phyloP scores from a whole-genome alignment of 2,329 filamentous ascomycete genomes.

The Aspergillus fumigatus region DNA sequence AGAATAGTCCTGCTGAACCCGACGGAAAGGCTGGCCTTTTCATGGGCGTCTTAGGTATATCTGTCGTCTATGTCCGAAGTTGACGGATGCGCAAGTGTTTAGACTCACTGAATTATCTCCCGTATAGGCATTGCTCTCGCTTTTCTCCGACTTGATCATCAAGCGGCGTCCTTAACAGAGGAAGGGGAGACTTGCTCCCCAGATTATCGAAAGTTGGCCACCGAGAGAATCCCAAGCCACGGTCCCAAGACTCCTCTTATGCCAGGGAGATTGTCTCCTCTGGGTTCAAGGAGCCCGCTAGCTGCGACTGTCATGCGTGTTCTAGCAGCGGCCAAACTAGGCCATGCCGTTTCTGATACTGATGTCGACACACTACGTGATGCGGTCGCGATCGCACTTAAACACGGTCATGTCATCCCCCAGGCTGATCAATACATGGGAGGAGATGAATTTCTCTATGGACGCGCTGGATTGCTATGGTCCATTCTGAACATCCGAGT shows the following conservation, averaged over 20 bases:
- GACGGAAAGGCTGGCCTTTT: conserved; percentile 27
- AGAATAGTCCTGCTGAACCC: conserved; percentile 19
- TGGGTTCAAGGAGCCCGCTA: conserved; percentile 28
- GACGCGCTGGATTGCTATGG: conserved; percentile 37
- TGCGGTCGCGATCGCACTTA: conserved; percentile 25
- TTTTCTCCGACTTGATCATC: conserved; percentile 36
- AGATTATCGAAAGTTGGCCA: conserved; percentile 24
- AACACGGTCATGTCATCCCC: conserved; percentile 23
- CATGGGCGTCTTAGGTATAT: conserved; percentile 28
- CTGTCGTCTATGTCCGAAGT: background rate
- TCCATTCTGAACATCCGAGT: conserved; percentile 31
- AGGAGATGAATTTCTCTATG: conserved; percentile 37
- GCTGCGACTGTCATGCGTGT: conserved; percentile 19
- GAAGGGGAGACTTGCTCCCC: conserved; percentile 7
- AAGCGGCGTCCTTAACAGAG: conserved; percentile 23
- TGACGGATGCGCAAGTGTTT: background rate
- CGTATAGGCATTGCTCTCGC: conserved; percentile 32
- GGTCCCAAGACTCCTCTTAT: conserved; percentile 22
- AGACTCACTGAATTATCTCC: background rate
- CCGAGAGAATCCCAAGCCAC: conserved; percentile 22
- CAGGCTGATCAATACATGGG: conserved; percentile 27
- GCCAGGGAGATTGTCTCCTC: conserved; percentile 30
- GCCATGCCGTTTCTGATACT: conserved; percentile 16
- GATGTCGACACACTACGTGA: conserved; percentile 27
- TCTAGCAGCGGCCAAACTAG: conserved; percentile 15